Percentiles rank a stretch among this genome's conserved stretches.
phyloP scores from a whole-genome alignment of 202 grass and related monocot genomes.

The Setaria italica region DNA sequence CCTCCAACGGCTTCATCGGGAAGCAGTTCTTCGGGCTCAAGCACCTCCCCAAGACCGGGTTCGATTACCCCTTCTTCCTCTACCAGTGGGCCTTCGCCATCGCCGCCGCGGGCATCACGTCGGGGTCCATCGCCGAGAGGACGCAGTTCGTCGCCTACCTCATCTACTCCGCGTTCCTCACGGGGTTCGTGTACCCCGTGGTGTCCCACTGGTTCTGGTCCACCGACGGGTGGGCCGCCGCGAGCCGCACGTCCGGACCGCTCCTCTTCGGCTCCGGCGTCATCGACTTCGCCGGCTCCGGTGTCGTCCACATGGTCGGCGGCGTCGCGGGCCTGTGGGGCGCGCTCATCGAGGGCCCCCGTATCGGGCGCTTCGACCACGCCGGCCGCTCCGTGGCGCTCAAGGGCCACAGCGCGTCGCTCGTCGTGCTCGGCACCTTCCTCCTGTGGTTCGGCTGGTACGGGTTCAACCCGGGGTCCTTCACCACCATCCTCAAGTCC shows the following conservation, averaged over 20 bases:
- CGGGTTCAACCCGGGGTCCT: constrained; percentile 94
- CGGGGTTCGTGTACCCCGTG: constrained; percentile 87
- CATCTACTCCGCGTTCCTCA: constrained; percentile 95
- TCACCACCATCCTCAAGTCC: constrained; percentile 76
- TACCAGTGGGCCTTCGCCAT: constrained; percentile 99
- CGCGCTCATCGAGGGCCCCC: constrained; percentile 88
- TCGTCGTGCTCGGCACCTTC: constrained; percentile 93
- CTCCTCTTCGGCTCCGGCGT: constrained; percentile 85
- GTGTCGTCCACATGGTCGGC: constrained; percentile 96
- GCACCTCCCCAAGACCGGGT: constrained; percentile 61
- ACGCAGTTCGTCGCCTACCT: constrained; percentile 95
- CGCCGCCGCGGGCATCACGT: constrained; percentile 96
- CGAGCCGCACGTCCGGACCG: constrained; percentile 46
- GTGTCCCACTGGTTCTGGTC: constrained; percentile 98
- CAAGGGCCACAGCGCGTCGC: constrained; percentile 86
- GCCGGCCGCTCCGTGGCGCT: constrained; percentile 78
- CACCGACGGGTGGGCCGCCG: constrained; percentile 76
- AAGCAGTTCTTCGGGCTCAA: constrained; percentile 90
- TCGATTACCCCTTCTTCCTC: constrained; percentile 88
- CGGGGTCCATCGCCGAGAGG: constrained; percentile 90
- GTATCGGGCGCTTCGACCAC: constrained; percentile 86
- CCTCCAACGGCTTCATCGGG: constrained; percentile 92
- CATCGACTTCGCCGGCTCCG: constrained; percentile 97
- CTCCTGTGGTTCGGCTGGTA: constrained; percentile 99
- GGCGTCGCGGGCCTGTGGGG: constrained; percentile 94